Percentiles rank a stretch among this genome's conserved stretches.
Evolutionary conservation across 2,329 filamentous ascomycete species (phyloP).

Genomic region (Zymoseptoria crescenta): DNA sequence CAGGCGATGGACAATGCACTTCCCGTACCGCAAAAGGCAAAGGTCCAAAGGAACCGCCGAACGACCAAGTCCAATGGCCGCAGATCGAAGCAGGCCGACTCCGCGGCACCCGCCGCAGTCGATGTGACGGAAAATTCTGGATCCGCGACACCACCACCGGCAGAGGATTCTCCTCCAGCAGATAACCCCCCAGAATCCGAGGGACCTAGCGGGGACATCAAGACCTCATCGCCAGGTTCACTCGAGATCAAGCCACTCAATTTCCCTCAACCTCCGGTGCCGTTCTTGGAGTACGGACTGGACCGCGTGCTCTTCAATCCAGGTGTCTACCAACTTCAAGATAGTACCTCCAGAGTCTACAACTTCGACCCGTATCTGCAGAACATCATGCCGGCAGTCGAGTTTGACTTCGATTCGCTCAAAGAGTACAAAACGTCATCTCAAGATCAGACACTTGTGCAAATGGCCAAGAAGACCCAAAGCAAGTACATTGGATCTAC

Average conservation of each 20-base stretch:
- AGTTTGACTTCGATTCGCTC: constrained; percentile 86
- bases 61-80: not conserved
- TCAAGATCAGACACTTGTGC: constrained; percentile 63
- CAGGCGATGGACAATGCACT: not conserved
- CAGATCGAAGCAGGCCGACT: not conserved
- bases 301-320: constrained; percentile 93
- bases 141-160: not conserved
- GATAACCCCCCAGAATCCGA: not conserved
- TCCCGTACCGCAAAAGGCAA: not conserved
- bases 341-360: constrained; percentile 77
- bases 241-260: constrained; percentile 33
- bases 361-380: constrained; percentile 96
- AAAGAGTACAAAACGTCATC: constrained; percentile 89
- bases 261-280: constrained; percentile 47
- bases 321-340: constrained; percentile 85
- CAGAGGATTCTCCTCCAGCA: not conserved
- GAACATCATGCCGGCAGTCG: constrained; percentile 81
- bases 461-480: constrained; percentile 55
- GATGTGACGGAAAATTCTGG: not conserved
- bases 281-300: constrained; percentile 63
- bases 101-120: not conserved
- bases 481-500: constrained; percentile 91
- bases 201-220: constrained; percentile 5
- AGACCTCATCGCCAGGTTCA: constrained; percentile 11
- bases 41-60: constrained; percentile 4